Evolutionary conservation across 306 rosid species (phyloP), one percentile per base, ranked within the genome.

Genomic region (Malus orientalis): DNA sequence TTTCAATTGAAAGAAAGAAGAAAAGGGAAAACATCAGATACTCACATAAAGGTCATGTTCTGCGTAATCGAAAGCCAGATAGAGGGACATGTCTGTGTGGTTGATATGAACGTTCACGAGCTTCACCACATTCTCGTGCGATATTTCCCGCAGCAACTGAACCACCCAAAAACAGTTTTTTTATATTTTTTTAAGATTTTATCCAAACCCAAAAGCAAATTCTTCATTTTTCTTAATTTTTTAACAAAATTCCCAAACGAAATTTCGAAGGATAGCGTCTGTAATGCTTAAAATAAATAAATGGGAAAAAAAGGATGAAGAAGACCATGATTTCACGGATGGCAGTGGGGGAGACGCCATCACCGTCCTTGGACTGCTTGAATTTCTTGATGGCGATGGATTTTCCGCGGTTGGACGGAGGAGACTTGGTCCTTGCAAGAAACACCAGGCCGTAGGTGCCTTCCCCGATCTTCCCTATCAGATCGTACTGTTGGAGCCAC

Each of bases 41-140:
- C 98, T 92, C 86, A 94, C 98, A 82, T 92, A 94, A 36, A 94
- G 98, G 75, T 94, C 98, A 58, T 94, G 98, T 76, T 94, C 97
- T 0, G 98, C 97, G 44, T 92, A 94, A 85, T 94, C 98, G 61
- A 94, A 94, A 40, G 98, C 98, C 23, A 94, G 89, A 77, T 94
- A 92, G 64, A 92, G 91, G 71, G 98, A 94, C 98, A 94, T 94
- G 81, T 94, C 98, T 5, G 87, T 63, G 40, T 92, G 98, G 77
- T 92, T 94, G 83, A 94, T 94, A 76, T 94, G 98, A 79, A 94
- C 98, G 79, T 94, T 94, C 80, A 89, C 96, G 69, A 94, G 95
- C 95, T 89, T 94, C 69, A 94, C 97, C 44, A 94, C 93, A 86
- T 94, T 94, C 78, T 92, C 97, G 54, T 94, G 98, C 13, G 92